Conservation (phyloP, 208 protist species). For the Endotrypanum monterogeii region DNA sequence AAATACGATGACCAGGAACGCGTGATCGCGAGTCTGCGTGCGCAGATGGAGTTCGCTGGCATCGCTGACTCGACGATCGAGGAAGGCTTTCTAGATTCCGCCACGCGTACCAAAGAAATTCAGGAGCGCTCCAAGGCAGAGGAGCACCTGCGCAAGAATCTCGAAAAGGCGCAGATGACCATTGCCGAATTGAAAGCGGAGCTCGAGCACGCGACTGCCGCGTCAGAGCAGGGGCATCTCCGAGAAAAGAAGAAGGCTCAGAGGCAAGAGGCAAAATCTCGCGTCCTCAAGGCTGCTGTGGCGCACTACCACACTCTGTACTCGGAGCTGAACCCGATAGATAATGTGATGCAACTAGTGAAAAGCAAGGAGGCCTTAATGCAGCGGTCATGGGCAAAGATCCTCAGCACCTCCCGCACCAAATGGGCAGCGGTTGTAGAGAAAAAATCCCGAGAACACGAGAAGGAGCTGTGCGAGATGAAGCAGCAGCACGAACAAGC, state of each 20-base stretch:
- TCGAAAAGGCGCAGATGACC: conserved; percentile 44
- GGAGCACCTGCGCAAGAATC: conserved; percentile 33
- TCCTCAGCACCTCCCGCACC: conserved; percentile 26
- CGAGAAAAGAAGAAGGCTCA: conserved; percentile 31
- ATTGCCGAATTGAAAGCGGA: conserved; percentile 44
- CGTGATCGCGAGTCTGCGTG: conserved; percentile 48
- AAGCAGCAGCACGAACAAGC: conserved; percentile 36
- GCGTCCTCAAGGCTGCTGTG: conserved; percentile 12
- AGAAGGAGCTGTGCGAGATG: conserved; percentile 25
- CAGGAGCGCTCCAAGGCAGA: conserved; percentile 26
- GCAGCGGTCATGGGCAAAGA: conserved; percentile 21
- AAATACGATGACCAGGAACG: conserved; percentile 62
- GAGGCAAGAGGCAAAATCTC: conserved; percentile 17
- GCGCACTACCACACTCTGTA: conserved; percentile 22
- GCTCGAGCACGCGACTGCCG: conserved; percentile 35
- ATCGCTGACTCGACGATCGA: conserved; percentile 39
- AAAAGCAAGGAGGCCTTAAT: conserved; percentile 29
- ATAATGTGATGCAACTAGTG: conserved; percentile 19
- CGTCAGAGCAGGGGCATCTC: conserved; percentile 30
- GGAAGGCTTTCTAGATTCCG: conserved; percentile 29
- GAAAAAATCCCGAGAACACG: conserved; percentile 18
- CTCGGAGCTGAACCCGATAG: conserved; percentile 5
- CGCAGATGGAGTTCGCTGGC: conserved; percentile 49
- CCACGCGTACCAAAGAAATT: conserved; percentile 19
- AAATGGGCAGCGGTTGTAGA: conserved; percentile 23